Base-by-base conservation (phyloP, 140 eudicot genomes). In the Bidens hawaiensis region DNA sequence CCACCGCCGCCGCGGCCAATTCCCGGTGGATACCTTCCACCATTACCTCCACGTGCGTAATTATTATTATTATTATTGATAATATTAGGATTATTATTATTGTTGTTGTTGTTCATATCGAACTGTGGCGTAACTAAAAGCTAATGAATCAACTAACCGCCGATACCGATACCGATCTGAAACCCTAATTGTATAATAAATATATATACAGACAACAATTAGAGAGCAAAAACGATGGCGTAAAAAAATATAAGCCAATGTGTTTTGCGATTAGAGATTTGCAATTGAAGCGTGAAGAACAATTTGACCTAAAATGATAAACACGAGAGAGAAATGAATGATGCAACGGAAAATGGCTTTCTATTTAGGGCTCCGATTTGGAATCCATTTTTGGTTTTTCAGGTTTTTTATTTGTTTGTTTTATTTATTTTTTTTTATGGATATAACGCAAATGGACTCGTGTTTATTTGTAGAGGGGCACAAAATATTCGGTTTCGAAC, bases 11-110 rank as follows among this genome's bases (percentile, higher is more conserved):
- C 84, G 4, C 86, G 86, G 1, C 83, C 86, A 41, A 85, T 82
- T 53, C 94, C 94, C 47, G 89, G 89, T 27, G 89, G 94, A 68
- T 82, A 85, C 64, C 89, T 67, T 14, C 82, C 79, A 15, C 86
- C 79, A 3, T 79, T 66, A 13, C 81, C 79, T 28, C 45, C 45
- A 46, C 94, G 77, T 9, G 83, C 40, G 28, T 47, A 66, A 38
- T 66, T 65, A 47, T 70, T 76, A 75, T 75, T 84, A 45, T 75
- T 76, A 77, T 78, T 84, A 30, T 30, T 30, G n/a, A n/a, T n/a
- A n/a, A n/a, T n/a, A n/a, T n/a, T n/a, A n/a, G n/a, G n/a, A 38
- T 66, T 65, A 47, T 70, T 76, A 75, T 75, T 84, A 45, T 75
- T 76, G 75, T 78, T 84, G 8, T 30, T 30, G 41, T 75, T 76